These are phyloP conservation scores for Claviceps paspali DNA, from an alignment of 2,329 filamentous ascomycete genomes.

Conservation along the genomic window DNA sequence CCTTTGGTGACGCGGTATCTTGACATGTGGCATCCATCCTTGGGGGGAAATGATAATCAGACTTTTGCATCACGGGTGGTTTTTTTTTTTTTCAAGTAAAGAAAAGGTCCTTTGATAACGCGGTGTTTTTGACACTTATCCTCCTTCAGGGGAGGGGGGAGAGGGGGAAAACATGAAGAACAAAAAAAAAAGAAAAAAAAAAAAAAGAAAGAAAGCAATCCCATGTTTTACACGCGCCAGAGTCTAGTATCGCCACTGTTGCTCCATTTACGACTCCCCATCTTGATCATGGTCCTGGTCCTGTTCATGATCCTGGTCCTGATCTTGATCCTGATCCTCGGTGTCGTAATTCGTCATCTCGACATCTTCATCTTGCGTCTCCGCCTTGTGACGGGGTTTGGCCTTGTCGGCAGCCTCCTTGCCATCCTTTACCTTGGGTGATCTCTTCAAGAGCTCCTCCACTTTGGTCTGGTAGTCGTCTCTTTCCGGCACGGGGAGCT, in stretches of 20 bases:
- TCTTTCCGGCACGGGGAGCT: conserved; percentile 32
- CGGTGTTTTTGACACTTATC: too few relatives aligned
- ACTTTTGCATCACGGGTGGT: too few relatives aligned
- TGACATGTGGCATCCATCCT: too few relatives aligned
- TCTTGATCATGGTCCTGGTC: conserved; percentile 7
- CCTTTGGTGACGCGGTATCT: too few relatives aligned
- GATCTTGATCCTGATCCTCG: conserved; percentile 17
- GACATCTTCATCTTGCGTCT: conserved; percentile 30
- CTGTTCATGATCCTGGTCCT: conserved; percentile 4
- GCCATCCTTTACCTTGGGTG: conserved; percentile 13
- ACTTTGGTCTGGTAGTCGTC: conserved; percentile 30
- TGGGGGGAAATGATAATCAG: too few relatives aligned
- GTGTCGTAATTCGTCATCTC: conserved; percentile 34
- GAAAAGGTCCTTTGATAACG: too few relatives aligned
- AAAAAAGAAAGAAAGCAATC: not conserved
- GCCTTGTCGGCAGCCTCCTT: conserved; percentile 7
- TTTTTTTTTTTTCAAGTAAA: too few relatives aligned
- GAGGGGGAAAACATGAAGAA: too few relatives aligned
- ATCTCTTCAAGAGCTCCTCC: conserved; percentile 13
- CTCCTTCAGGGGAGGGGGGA: too few relatives aligned
- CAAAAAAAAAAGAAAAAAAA: not conserved
- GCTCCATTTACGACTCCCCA: not conserved
- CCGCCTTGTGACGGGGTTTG: conserved; percentile 13
- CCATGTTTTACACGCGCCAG: not conserved
- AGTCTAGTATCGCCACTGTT: conserved; percentile 8